Base-by-base conservation (phyloP, 2,329 filamentous ascomycete species). In the Xylaria sp. region DNA sequence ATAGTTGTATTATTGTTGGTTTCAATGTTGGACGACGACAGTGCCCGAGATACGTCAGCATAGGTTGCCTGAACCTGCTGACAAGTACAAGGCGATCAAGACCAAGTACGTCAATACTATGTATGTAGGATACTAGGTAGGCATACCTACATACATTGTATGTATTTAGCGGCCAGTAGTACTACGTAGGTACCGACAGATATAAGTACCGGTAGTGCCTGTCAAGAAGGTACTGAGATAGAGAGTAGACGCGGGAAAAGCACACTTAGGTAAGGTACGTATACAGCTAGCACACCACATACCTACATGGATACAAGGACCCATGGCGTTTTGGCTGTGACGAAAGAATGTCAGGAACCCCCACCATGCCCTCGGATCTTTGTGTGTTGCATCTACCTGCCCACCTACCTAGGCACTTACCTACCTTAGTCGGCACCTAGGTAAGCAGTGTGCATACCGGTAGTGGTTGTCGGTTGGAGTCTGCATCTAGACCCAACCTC, bases 1-100 rank as follows among this genome's bases (percentile, higher is more conserved):
- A 31, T 36, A 36, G 36, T 45, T 38, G 36, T 27, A 36, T 45
- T 44, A n/a, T n/a, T n/a, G 38, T 61, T 53, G 22, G 25, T 29
- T 39, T 44, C 33, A 15, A 59, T 20, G 6, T 25, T 29, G 17
- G 39, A 42, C 17, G 9, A 54, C 1, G 50, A n/a, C n/a, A n/a
- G n/a, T n/a, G n/a, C n/a, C n/a, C n/a, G n/a, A n/a, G n/a, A n/a
- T 61, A 51, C 65, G 65, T 67, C 65, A 67, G 65, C 65, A 57
- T 13, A 51, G 51, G 65, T 53, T 67, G 65, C 65, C 65, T 67
- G 55, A 36, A 49, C 20, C 49, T 42, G 61, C 20, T 22, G 33
- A 38, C 50, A 17, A 38, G 50, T 22, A 38, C 27, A 50, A 27
- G 22, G 6, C 9, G 15, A 36, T 22, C 3, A 4, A 31, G 29